These are phyloP conservation scores for Candida insectalens DNA, from an alignment of 805 yeast species.

Conservation along the genomic window DNA sequence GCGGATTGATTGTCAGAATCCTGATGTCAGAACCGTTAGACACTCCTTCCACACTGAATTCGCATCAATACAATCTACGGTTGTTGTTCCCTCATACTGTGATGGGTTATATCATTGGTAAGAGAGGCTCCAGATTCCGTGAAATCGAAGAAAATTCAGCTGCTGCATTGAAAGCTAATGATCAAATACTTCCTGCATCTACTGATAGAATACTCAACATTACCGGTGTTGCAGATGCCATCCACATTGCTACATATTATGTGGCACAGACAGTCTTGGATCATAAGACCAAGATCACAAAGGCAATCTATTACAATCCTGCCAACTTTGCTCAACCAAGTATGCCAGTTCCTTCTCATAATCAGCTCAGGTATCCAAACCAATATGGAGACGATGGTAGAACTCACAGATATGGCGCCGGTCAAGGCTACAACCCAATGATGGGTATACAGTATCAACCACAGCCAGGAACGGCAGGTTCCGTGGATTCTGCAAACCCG, in stretches of 20 bases:
- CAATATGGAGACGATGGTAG: too few species aligned
- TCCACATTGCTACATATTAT: slow-evolving; percentile 74
- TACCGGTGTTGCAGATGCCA: slow-evolving; percentile 77
- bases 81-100: slow-evolving; percentile 67
- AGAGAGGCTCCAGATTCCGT: slow-evolving; percentile 60
- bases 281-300: slow-evolving; percentile 49
- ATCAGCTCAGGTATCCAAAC: slow-evolving; percentile 2
- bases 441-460: neutral
- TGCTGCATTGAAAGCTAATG: slow-evolving; percentile 66
- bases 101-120: slow-evolving; percentile 77
- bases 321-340: slow-evolving; percentile 27
- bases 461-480: too few species aligned
- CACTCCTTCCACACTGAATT: slow-evolving; percentile 45
- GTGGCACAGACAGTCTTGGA: slow-evolving; percentile 59
- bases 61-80: slow-evolving; percentile 46
- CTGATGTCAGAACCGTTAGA: slow-evolving; percentile 60
- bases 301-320: slow-evolving; percentile 51
- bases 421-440: slow-evolving; percentile 2
- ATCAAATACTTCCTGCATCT: slow-evolving; percentile 59
- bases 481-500: neutral
- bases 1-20: slow-evolving; percentile 62
- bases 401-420: neutral
- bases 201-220: slow-evolving; percentile 68
- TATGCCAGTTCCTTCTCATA: slow-evolving; percentile 13
- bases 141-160: slow-evolving; percentile 80